Evolutionary conservation across 106 monocot genomes (phyloP).

Genomic region (Gastrodia elata): DNA sequence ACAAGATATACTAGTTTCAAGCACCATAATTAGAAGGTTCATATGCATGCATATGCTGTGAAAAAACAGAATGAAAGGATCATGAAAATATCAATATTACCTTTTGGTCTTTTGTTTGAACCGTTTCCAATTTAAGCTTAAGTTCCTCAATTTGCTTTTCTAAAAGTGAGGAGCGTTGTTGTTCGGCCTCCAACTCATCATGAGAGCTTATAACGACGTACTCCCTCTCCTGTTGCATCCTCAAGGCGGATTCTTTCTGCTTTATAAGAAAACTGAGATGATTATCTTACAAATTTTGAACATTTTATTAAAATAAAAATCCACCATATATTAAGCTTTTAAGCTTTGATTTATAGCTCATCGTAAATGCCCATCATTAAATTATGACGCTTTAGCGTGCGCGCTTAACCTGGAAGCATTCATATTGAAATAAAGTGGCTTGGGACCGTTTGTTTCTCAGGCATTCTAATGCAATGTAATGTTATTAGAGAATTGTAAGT

Average conservation of each 20-base stretch:
- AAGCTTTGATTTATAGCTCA: not conserved
- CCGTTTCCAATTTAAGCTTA: constrained; percentile 33
- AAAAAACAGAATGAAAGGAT: too few relatives aligned
- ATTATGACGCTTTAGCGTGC: not conserved
- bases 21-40: too few relatives aligned
- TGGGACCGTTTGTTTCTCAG: not conserved
- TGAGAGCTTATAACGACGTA: constrained; percentile 16
- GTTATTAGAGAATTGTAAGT: not conserved
- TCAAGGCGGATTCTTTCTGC: constrained; percentile 41
- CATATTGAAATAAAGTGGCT: not conserved
- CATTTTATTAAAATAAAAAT: too few relatives aligned
- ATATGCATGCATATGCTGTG: too few relatives aligned
- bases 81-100: not conserved
- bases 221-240: constrained; percentile 34
- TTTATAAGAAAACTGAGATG: constrained; percentile 8
- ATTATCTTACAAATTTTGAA: not conserved
- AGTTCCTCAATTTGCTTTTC: constrained; percentile 51
- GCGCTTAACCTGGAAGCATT: not conserved
- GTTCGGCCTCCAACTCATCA: constrained; percentile 28
- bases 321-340: not conserved
- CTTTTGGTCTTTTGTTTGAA: constrained; percentile 38
- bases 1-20: too few relatives aligned
- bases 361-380: not conserved
- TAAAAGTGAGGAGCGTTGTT: constrained; percentile 19
- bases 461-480: not conserved